Percentiles rank a stretch among this genome's conserved stretches.
Conservation (phyloP, 352 stramenopile species). For the Phytophthora europaea region DNA sequence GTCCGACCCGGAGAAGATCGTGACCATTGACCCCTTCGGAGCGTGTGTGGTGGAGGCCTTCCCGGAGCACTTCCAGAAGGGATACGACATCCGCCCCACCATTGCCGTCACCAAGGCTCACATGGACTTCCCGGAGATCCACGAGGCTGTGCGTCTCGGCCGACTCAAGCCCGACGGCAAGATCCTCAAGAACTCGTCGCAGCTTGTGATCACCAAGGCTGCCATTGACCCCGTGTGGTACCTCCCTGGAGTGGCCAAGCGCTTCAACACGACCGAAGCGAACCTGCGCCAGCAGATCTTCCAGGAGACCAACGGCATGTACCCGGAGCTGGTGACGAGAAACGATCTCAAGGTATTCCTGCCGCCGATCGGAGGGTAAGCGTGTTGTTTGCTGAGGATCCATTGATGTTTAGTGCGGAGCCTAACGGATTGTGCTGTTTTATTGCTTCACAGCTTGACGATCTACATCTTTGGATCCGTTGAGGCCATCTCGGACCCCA, state of each 20-base stretch:
- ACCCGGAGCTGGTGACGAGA: conserved; percentile 98
- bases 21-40: conserved; percentile 85
- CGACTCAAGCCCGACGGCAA: conserved; percentile 97
- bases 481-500: conserved; percentile 97
- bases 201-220: conserved; percentile 96
- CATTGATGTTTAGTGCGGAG: not conserved
- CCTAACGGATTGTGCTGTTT: conserved; percentile 13
- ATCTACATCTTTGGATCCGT: conserved; percentile 99
- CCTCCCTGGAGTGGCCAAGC: conserved; percentile 97
- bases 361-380: conserved; percentile 97
- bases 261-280: conserved; percentile 97
- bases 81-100: conserved; percentile 98
- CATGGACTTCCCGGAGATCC: conserved; percentile 99
- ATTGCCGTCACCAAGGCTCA: conserved; percentile 98
- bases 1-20: conserved; percentile 96
- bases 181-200: conserved; percentile 92
- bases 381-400: conserved; percentile 7
- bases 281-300: conserved; percentile 98
- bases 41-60: conserved; percentile 91
- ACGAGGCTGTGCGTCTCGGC: conserved; percentile 94
- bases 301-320: conserved; percentile 99
- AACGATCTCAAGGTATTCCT: conserved; percentile 99
- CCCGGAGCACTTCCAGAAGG: conserved; percentile 96
- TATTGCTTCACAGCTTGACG: conserved; percentile 57
- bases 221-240: conserved; percentile 99